Percentiles rank a stretch among this genome's conserved stretches.
Evolutionary conservation across 805 yeast species (phyloP).

Genomic region (Candida insectorum): DNA sequence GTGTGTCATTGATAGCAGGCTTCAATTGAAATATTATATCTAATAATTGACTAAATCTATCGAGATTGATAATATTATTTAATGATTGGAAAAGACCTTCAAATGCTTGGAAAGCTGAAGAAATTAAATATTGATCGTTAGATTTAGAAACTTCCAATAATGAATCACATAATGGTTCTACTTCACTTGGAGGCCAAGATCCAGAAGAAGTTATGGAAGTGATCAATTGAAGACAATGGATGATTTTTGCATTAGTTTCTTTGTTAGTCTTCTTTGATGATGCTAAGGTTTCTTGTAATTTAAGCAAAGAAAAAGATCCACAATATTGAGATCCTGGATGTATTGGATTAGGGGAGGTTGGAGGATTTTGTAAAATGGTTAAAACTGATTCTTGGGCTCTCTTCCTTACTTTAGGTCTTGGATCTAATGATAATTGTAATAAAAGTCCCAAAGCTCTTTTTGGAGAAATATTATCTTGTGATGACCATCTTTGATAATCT

Average conservation of each 20-base stretch:
- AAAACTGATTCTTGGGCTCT: slow-evolving; percentile 90
- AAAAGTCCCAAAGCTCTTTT: slow-evolving; percentile 77
- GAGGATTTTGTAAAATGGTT: slow-evolving; percentile 59
- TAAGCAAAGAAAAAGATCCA: slow-evolving; percentile 63
- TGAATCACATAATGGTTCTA: slow-evolving; percentile 72
- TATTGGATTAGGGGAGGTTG: slow-evolving; percentile 71
- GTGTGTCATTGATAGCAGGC: slow-evolving; percentile 79
- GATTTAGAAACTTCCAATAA: slow-evolving; percentile 75
- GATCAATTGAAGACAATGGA: slow-evolving; percentile 77
- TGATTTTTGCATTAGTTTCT: slow-evolving; percentile 54
- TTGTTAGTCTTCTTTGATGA: slow-evolving; percentile 35
- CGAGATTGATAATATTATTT: slow-evolving; percentile 57
- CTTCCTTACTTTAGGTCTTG: slow-evolving; percentile 92
- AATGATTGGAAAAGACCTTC: slow-evolving; percentile 73
- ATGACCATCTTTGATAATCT: slow-evolving; percentile 72
- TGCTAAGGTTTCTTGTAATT: slow-evolving; percentile 41
- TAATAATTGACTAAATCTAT: slow-evolving; percentile 60
- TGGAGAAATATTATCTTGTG: slow-evolving; percentile 61
- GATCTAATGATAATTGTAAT: slow-evolving; percentile 75
- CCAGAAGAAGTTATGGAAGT: slow-evolving; percentile 65
- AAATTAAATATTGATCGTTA: slow-evolving; percentile 80
- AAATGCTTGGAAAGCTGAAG: slow-evolving; percentile 79
- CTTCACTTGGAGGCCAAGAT: slow-evolving; percentile 75
- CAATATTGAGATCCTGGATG: slow-evolving; percentile 75
- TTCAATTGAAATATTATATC: slow-evolving; percentile 72